These are phyloP conservation scores for Imleria badia DNA, from an alignment of 768 basidiomycete genomes.

Conservation along the genomic window DNA sequence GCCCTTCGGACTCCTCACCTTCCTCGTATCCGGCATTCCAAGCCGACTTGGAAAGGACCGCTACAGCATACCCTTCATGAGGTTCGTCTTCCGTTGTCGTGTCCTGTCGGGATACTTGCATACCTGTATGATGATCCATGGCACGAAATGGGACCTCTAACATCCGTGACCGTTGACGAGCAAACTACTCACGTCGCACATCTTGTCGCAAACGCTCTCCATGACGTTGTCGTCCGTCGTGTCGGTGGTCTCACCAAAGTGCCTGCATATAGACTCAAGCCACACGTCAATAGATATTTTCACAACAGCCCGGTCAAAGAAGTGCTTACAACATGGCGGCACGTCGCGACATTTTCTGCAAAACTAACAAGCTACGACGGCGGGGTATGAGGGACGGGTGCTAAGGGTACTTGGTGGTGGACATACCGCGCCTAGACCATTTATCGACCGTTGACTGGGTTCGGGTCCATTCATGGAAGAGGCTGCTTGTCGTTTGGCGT, in stretches of 20 bases:
- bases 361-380: conserved; percentile 44
- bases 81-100: conserved; percentile 43
- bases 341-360: conserved; percentile 57
- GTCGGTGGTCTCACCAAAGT: conserved; percentile 74
- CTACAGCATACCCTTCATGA: conserved; percentile 39
- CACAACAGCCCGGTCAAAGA: not conserved
- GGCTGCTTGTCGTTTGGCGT: conserved; percentile 46
- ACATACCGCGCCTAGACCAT: conserved; percentile 63
- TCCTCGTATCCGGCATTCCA: conserved; percentile 31
- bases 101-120: conserved; percentile 79
- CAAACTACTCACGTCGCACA: conserved; percentile 70
- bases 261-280: conserved; percentile 67
- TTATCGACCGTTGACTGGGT: conserved; percentile 65
- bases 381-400: conserved; percentile 6
- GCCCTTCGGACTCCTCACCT: conserved; percentile 18
- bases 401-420: conserved; percentile 6
- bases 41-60: conserved; percentile 16
- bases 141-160: no score
- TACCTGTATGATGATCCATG: conserved; percentile 53
- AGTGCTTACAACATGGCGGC: conserved; percentile 67
- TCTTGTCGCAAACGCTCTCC: conserved; percentile 60
- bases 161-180: not conserved
- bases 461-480: conserved; percentile 48
- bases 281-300: not conserved
- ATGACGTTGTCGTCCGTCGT: conserved; percentile 41